Evolutionary conservation across 75 land plant genomes (phyloP), one percentile per base, ranked within the genome.

Genomic region (Chamaecyparis obtusa): DNA sequence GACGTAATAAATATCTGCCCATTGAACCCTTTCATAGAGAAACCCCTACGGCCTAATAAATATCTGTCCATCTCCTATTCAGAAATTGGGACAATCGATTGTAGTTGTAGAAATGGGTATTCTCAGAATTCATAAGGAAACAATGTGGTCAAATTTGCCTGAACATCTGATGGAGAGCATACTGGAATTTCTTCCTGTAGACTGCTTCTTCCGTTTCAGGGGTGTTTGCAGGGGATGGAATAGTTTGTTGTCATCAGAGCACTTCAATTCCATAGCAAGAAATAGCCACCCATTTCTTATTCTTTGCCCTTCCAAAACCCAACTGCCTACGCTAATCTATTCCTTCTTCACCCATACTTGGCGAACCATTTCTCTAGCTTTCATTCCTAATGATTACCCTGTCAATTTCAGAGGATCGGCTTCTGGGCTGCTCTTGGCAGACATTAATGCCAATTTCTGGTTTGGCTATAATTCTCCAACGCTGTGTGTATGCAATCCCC

Each of bases 201-300:
- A 78, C 15, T 78, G 44, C 81, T 21, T 78, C 44, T 78, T 78
- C 43, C 43, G 81, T 8, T 78, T 78, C 27, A 35, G 81, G 24
- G 44, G 2, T 1, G 81, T 78, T 6, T 78, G 81, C 46, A 37
- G 41, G 9, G 24, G 10, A 3, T 78, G 81, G 81, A 90, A 89
- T 41, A 67, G 84, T 84, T 39, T 84, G 51, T 49, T 86, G 64
- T 86, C 90, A 19, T 88, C 87, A 21, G 9, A 10, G 0, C 54
- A 86, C 17, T 74, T 86, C 80, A 44, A n/a, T 30, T 41, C 51
- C 27, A 72, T 71, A 37, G 27, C 36, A 0, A 39, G 48, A 13
- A 33, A 30, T 21, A 21, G 44, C 9, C 77, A 77, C 7, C 87
- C 87, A 1, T 75, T 37, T 32, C 81, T 86, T 14, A 39, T 71